Evolutionary conservation across 805 yeast species (phyloP).

Genomic region (Barnettozyma salicaria): DNA sequence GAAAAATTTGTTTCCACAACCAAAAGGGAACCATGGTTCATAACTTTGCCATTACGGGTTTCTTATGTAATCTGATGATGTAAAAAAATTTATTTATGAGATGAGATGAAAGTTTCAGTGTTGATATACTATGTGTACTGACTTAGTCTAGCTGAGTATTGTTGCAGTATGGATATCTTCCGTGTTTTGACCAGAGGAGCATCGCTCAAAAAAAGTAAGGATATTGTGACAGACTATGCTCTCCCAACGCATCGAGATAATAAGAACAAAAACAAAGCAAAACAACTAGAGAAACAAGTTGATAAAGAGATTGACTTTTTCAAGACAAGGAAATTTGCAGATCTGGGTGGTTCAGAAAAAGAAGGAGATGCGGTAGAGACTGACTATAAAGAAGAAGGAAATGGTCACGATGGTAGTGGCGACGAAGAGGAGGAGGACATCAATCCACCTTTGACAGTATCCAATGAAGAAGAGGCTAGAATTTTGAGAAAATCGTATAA

Average conservation of each 20-base stretch:
- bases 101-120: too few species aligned
- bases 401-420: slow-evolving; percentile 26
- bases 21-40: neutral
- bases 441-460: slow-evolving; percentile 37
- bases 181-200: slow-evolving; percentile 85
- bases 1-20: neutral
- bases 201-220: slow-evolving; percentile 51
- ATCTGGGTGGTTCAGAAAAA: slow-evolving; percentile 24
- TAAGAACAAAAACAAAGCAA: slow-evolving; percentile 30
- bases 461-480: slow-evolving; percentile 52
- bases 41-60: too few species aligned
- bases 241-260: slow-evolving; percentile 25
- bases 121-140: too few species aligned
- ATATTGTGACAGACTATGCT: slow-evolving; percentile 23
- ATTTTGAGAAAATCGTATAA: slow-evolving; percentile 52
- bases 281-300: slow-evolving; percentile 42
- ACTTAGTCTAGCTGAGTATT: neutral
- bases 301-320: slow-evolving; percentile 82
- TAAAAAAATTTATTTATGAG: too few species aligned
- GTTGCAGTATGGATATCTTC: slow-evolving; percentile 71
- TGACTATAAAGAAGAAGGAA: slow-evolving; percentile 24
- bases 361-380: slow-evolving; percentile 21
- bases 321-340: slow-evolving; percentile 41
- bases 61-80: too few species aligned
- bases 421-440: slow-evolving; percentile 22